These are phyloP conservation scores for Cryptosporidium xiaoi DNA, from an alignment of 169 alveolate species.

Conservation along the genomic window DNA sequence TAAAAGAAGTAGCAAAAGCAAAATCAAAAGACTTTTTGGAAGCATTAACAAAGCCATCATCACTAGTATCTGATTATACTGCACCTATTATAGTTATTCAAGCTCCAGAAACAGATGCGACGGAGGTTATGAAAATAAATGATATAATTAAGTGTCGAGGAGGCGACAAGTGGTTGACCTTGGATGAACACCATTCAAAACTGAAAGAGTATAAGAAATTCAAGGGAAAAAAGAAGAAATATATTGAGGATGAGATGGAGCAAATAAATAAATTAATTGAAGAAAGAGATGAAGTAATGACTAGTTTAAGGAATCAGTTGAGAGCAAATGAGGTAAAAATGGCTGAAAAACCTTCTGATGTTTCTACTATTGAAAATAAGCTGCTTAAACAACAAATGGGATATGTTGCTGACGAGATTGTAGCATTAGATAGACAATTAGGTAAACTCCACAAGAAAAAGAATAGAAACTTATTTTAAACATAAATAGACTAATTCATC, in stretches of 20 bases:
- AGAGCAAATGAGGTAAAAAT: slow-evolving; percentile 30
- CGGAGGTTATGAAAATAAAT: slow-evolving; percentile 33
- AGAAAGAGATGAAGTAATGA: slow-evolving; percentile 57
- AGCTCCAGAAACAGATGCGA: slow-evolving; percentile 70
- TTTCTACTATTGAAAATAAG: slow-evolving; percentile 44
- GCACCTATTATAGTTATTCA: slow-evolving; percentile 74
- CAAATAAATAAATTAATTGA: slow-evolving; percentile 37
- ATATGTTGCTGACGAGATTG: slow-evolving; percentile 63
- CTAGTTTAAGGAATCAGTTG: slow-evolving; percentile 44
- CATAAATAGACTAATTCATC: too few relatives aligned
- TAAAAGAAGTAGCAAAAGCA: slow-evolving; percentile 41
- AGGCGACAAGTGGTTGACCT: slow-evolving; percentile 54
- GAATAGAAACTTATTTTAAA: not conserved
- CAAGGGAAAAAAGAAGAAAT: slow-evolving; percentile 50
- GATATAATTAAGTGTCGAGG: slow-evolving; percentile 68
- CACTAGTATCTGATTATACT: slow-evolving; percentile 60
- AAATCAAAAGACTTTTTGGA: slow-evolving; percentile 61
- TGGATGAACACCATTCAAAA: slow-evolving; percentile 36
- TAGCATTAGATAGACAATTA: slow-evolving; percentile 32
- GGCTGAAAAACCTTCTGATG: slow-evolving; percentile 67
- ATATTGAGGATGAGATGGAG: slow-evolving; percentile 27
- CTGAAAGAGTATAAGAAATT: slow-evolving; percentile 59
- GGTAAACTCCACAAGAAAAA: slow-evolving; percentile 57
- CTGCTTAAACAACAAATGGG: slow-evolving; percentile 67
- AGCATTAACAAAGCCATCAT: slow-evolving; percentile 55